Conservation (phyloP, 2,329 filamentous ascomycete species). For the Ophiostoma populinum region DNA sequence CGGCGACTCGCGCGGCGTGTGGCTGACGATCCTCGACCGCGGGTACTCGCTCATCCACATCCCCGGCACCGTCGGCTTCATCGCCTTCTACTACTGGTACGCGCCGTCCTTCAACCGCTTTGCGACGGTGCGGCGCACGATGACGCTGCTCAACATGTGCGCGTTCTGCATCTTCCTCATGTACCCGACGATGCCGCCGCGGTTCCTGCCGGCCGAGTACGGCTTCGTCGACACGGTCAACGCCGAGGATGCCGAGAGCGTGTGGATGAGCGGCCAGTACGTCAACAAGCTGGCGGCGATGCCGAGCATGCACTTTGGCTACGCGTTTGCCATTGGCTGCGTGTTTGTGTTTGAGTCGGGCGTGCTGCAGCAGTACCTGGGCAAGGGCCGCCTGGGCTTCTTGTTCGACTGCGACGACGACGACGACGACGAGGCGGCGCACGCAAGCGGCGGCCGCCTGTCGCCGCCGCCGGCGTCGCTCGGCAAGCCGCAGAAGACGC, state of each 20-base stretch:
- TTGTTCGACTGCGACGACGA: constrained; percentile 7
- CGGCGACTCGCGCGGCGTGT: constrained; percentile 17
- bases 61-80: constrained; percentile 35
- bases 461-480: background rate
- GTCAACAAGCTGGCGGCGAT: constrained; percentile 42
- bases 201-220: constrained; percentile 32
- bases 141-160: constrained; percentile 41
- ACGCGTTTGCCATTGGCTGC: constrained; percentile 35
- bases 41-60: constrained; percentile 33
- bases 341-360: constrained; percentile 35
- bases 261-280: constrained; percentile 37
- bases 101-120: constrained; percentile 24
- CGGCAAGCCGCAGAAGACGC: background rate
- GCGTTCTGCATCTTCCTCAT: constrained; percentile 45
- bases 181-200: constrained; percentile 47
- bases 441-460: background rate
- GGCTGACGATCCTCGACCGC: constrained; percentile 28
- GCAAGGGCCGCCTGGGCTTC: background rate
- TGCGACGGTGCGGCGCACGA: constrained; percentile 21
- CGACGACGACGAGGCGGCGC: constrained; percentile 2
- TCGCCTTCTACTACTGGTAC: constrained; percentile 46
- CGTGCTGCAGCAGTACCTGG: constrained; percentile 20
- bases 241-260: constrained; percentile 30
- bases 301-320: constrained; percentile 39
- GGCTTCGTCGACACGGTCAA: constrained; percentile 35